These are phyloP conservation scores for Picochlorum sp. DNA, from an alignment of 139 green algal species.

Conservation along the genomic window DNA sequence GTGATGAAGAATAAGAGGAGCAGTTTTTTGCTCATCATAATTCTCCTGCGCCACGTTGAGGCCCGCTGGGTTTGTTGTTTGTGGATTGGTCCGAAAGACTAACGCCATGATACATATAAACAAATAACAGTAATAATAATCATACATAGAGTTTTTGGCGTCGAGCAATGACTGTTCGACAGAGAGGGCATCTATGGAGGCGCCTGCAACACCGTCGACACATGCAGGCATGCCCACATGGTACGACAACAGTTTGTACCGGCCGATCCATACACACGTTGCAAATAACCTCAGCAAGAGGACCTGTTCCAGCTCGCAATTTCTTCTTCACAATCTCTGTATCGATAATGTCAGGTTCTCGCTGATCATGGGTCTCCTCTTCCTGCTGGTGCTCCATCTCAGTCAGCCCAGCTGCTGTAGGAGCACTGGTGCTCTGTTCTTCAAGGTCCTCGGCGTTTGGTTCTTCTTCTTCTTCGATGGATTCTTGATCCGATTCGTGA, in stretches of 20 bases:
- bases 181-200: slow-evolving; percentile 62
- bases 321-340: not conserved
- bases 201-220: slow-evolving; percentile 60
- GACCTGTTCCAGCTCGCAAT: not conserved
- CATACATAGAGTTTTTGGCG: slow-evolving; percentile 59
- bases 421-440: too few species aligned
- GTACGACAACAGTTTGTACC: slow-evolving; percentile 65
- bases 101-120: too few species aligned
- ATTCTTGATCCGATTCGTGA: not conserved
- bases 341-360: not conserved
- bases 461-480: slow-evolving; percentile 3
- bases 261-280: slow-evolving; percentile 55
- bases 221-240: slow-evolving; percentile 70
- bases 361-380: not conserved
- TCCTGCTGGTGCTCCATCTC: not conserved
- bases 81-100: too few species aligned
- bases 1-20: too few species aligned
- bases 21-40: too few species aligned
- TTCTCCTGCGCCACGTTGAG: too few species aligned
- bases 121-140: not conserved
- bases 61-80: too few species aligned
- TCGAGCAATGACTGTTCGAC: slow-evolving; percentile 54
- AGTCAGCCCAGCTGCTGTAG: too few species aligned
- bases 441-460: not conserved
- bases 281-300: slow-evolving; percentile 30